Percentiles rank a stretch among this genome's conserved stretches.
Conservation (phyloP, 768 basidiomycete species). For the Pisolithus albus region DNA sequence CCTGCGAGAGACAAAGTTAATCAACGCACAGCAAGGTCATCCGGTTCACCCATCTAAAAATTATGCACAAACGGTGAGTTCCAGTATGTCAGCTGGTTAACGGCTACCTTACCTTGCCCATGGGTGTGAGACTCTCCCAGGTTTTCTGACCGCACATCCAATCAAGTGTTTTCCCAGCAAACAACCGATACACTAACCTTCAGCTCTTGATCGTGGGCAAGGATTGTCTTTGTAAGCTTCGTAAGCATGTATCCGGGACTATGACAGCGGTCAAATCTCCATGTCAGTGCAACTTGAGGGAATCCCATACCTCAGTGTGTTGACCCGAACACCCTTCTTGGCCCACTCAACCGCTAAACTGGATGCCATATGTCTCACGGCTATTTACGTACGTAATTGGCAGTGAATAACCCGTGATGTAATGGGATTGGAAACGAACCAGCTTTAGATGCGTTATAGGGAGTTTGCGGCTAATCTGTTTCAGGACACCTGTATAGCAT, state of each 20-base stretch:
- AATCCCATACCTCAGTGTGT: slow-evolving; percentile 55
- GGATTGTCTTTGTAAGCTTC: slow-evolving; percentile 76
- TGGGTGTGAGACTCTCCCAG: slow-evolving; percentile 81
- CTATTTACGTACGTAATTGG: slow-evolving; percentile 29
- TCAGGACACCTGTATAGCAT: not conserved
- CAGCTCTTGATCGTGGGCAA: slow-evolving; percentile 67
- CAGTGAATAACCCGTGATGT: not conserved
- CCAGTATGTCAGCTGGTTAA: slow-evolving; percentile 7
- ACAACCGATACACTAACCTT: slow-evolving; percentile 42
- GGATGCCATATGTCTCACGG: slow-evolving; percentile 91
- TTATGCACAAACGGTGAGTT: not conserved
- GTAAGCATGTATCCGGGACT: slow-evolving; percentile 96
- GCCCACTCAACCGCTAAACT: slow-evolving; percentile 97
- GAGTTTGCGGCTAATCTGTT: slow-evolving; percentile 65
- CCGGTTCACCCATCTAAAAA: slow-evolving; percentile 79
- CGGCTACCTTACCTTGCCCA: slow-evolving; percentile 61
- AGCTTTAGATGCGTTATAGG: slow-evolving; percentile 95
- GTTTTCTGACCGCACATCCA: slow-evolving; percentile 45
- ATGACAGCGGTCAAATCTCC: slow-evolving; percentile 6
- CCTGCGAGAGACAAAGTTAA: not conserved
- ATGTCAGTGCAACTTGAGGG: not conserved
- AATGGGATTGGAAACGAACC: slow-evolving; percentile 35
- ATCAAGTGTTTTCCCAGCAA: no score
- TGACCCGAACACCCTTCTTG: slow-evolving; percentile 79
- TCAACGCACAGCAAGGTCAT: slow-evolving; percentile 70